Percentiles rank a stretch among this genome's conserved stretches.
Conservation (phyloP, 2,329 filamentous ascomycete species). For the Sporothrix schenckii region DNA sequence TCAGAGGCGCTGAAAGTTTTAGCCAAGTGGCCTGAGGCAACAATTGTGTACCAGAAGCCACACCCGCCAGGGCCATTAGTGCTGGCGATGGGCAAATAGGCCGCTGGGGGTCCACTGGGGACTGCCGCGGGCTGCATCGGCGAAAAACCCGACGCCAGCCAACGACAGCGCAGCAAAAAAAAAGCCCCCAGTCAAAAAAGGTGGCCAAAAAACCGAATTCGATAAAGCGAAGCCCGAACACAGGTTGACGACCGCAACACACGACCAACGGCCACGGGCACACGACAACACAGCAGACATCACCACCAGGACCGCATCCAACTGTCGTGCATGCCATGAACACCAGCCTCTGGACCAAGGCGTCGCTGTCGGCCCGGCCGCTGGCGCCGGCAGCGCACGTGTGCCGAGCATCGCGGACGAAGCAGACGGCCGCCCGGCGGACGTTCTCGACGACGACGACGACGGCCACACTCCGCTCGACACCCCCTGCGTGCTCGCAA, state of each 20-base stretch:
- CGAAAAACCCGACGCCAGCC: conserved; percentile 27
- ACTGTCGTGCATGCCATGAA: conserved; percentile 39
- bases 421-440: neutral
- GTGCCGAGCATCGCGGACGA: conserved; percentile 39
- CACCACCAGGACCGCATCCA: neutral
- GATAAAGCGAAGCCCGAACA: neutral
- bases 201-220: too few relatives aligned
- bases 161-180: conserved; percentile 33
- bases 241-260: neutral
- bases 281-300: neutral
- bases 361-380: conserved; percentile 42
- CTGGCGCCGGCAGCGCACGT: conserved; percentile 42
- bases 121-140: conserved; percentile 28
- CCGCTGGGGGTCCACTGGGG: too few relatives aligned
- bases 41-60: neutral
- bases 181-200: conserved; percentile 1
- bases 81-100: neutral
- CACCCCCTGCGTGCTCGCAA: neutral
- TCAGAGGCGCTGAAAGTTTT: neutral
- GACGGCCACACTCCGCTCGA: neutral
- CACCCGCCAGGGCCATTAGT: too few relatives aligned
- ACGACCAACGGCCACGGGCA: neutral
- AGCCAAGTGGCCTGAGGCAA: conserved; percentile 34
- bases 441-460: neutral
- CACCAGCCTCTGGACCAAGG: conserved; percentile 43